These are phyloP conservation scores for Paramecium biaurelia DNA, from an alignment of 73 alveolate genomes.

Conservation along the genomic window DNA sequence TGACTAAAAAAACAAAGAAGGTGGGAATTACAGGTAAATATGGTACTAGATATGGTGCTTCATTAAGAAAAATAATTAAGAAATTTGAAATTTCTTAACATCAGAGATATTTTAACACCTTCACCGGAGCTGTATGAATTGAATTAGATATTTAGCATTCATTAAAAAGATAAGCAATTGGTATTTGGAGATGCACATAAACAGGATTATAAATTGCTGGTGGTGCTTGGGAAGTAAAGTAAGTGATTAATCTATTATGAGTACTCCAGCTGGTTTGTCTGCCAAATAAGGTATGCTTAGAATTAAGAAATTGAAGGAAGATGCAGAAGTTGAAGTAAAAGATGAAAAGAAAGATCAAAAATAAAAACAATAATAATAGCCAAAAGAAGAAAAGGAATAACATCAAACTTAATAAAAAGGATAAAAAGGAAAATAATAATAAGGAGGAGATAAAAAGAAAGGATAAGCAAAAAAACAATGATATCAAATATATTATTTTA, in stretches of 20 bases:
- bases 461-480: not conserved
- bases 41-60: conserved; percentile 96
- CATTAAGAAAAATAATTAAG: conserved; percentile 93
- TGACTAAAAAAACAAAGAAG: conserved; percentile 93
- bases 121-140: conserved; percentile 87
- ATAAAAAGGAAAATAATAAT: not conserved
- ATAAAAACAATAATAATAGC: not conserved
- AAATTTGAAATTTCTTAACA: conserved; percentile 92
- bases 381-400: conserved; percentile 10
- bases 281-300: conserved; percentile 81
- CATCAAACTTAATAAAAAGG: not conserved
- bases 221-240: conserved; percentile 85
- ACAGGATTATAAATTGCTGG: conserved; percentile 84
- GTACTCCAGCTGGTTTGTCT: conserved; percentile 80
- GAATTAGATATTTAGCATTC: conserved; percentile 66
- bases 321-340: conserved; percentile 70
- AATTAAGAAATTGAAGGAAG: conserved; percentile 81
- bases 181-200: conserved; percentile 89
- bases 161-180: conserved; percentile 84
- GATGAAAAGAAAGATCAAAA: conserved; percentile 51
- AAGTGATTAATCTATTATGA: not conserved
- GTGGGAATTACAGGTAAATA: conserved; percentile 97
- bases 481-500: not conserved
- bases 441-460: not conserved
- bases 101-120: conserved; percentile 85